These are phyloP conservation scores for Salvia miltiorrhiza DNA, from an alignment of 257 asterid species.

Conservation along the genomic window DNA sequence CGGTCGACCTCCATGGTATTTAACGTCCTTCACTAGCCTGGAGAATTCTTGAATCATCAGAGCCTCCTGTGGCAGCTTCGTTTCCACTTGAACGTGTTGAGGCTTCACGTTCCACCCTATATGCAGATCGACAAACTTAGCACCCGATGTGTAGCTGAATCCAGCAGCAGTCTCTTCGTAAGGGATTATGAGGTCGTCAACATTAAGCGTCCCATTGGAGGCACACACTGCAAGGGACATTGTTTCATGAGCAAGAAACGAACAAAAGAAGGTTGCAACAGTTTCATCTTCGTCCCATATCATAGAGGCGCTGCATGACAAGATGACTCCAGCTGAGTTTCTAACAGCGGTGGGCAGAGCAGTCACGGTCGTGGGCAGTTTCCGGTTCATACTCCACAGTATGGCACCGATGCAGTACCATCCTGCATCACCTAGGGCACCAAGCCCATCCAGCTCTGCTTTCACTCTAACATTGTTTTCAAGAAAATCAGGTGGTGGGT, in stretches of 20 bases:
- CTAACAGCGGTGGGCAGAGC: constrained; percentile 45
- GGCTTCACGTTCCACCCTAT: constrained; percentile 74
- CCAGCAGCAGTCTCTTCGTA: constrained; percentile 44
- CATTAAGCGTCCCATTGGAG: constrained; percentile 19
- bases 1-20: constrained; percentile 28
- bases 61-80: constrained; percentile 61
- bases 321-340: constrained; percentile 63
- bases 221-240: constrained; percentile 49
- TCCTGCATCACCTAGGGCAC: constrained; percentile 77
- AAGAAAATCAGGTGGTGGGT: constrained; percentile 40
- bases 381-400: constrained; percentile 67
- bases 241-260: constrained; percentile 56
- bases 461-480: constrained; percentile 59
- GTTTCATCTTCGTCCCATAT: constrained; percentile 57
- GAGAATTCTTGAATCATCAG: constrained; percentile 65
- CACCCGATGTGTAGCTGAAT: constrained; percentile 50
- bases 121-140: constrained; percentile 58
- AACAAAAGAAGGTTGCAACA: constrained; percentile 61
- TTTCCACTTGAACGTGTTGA: constrained; percentile 37
- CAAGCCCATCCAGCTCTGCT: constrained; percentile 66
- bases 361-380: constrained; percentile 56
- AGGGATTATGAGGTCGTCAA: constrained; percentile 23
- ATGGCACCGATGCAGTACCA: constrained; percentile 85
- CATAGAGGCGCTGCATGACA: constrained; percentile 59
- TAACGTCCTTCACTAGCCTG: constrained; percentile 44